Evolutionary conservation across 306 rosid species (phyloP).

Genomic region (Geum urbanum): DNA sequence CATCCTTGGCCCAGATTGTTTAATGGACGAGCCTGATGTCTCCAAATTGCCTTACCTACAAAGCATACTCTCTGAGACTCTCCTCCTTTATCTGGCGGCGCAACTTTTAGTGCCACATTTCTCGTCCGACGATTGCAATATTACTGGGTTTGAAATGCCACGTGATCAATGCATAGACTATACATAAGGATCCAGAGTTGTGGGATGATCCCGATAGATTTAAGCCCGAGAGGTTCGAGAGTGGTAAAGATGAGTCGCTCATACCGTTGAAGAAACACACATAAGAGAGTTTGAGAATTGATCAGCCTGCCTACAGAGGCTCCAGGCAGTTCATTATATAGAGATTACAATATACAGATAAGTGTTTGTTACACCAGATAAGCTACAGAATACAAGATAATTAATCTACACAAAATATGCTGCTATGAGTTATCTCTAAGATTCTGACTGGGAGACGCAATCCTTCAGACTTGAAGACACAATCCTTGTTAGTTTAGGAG

Average conservation of each 20-base stretch:
- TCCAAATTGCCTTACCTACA: conserved; percentile 30
- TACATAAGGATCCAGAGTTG: conserved; percentile 30
- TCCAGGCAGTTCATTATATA: too few species aligned
- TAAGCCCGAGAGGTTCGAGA: conserved; percentile 26
- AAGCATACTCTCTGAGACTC: conserved; percentile 31
- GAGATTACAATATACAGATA: too few species aligned
- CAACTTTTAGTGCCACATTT: conserved; percentile 30
- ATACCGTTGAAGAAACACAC: conserved; percentile 6
- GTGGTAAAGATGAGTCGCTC: background rate
- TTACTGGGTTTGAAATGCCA: conserved; percentile 23
- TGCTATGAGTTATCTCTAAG: too few species aligned
- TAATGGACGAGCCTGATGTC: conserved; percentile 29
- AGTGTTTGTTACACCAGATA: too few species aligned
- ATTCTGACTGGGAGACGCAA: too few species aligned
- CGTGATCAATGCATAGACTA: conserved; percentile 36
- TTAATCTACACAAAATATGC: too few species aligned
- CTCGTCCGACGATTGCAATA: conserved; percentile 24
- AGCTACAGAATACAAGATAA: too few species aligned
- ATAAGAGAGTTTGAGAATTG: too few species aligned
- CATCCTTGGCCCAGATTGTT: conserved; percentile 15
- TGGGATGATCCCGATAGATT: conserved; percentile 33
- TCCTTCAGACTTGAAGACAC: too few species aligned
- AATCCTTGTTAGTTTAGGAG: too few species aligned
- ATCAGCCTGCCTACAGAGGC: too few species aligned
- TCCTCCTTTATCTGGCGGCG: conserved; percentile 27